Evolutionary conservation across 192 early-diverging fungal species (phyloP), one percentile per base, ranked within the genome.

Genomic region (Entomortierella lignicola): DNA sequence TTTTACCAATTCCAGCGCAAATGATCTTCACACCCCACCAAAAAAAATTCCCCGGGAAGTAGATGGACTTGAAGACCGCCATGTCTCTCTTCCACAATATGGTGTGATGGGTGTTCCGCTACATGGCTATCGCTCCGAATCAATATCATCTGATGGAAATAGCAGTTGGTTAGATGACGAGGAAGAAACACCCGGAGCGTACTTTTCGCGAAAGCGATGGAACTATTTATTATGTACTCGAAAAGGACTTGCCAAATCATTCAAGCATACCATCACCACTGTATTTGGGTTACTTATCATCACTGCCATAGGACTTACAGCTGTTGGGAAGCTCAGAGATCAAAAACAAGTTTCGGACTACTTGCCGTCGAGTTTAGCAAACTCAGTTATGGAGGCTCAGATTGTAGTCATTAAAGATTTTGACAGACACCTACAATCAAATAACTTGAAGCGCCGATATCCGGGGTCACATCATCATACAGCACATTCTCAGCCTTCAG

Each of bases 401-500:
- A 55, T 77, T 32, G 60, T 69, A 20, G 60, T 77, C n/a, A 32
- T 77, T 42, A 62, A 63, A 30, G 73, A 69, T 43, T 56, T 69
- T 29, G 25, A 60, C 8, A 26, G 21, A 2, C 13, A 55, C n/a
- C 50, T 56, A 39, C 51, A 44, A 21, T 8, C 55, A n/a, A 58
- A 11, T 6, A 42, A 13, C 6, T 6, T 10, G 8, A 11, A 12
- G 11, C 10, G 55, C 30, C 39, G 10, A 32, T 26, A n/a, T 0
- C 27, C 42, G 15, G 8, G 18, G 11, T 17, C 50, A 51, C n/a
- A 17, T n/a, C 8, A 51, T 17, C 20, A 8, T 51, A 7, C 18
- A 6, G n/a, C n/a, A 17, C 18, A 8, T 23, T 18, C 11, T 6
- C 15, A n/a, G 4, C 11, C 6, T 51, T 51, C 50, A 21, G 20